A percentile compares a stretch with the other conserved stretches of the same genome.
Conservation (phyloP, 192 early-diverging fungal genomes). For the Coemansia sp. region DNA sequence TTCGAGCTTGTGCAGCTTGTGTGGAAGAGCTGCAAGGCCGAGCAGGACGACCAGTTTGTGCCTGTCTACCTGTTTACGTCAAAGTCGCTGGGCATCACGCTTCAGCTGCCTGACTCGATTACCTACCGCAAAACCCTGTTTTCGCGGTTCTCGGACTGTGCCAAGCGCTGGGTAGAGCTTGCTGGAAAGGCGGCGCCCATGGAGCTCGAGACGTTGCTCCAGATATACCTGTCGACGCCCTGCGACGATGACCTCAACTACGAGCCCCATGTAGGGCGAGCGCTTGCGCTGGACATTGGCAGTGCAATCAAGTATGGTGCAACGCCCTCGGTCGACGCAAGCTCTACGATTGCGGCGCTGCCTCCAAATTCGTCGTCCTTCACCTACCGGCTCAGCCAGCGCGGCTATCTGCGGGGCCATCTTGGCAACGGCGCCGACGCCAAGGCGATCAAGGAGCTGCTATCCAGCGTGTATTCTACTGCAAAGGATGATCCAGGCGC, state of each 20-base stretch:
- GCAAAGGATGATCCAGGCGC: slow-evolving; percentile 32
- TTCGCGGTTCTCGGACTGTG: slow-evolving; percentile 59
- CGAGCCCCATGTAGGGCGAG: slow-evolving; percentile 68
- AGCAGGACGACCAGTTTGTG: slow-evolving; percentile 76
- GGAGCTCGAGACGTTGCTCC: slow-evolving; percentile 68
- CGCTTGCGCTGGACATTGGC: slow-evolving; percentile 67
- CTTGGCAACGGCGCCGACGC: slow-evolving; percentile 28
- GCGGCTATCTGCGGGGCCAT: slow-evolving; percentile 40
- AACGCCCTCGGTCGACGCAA: slow-evolving; percentile 10
- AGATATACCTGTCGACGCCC: slow-evolving; percentile 68
- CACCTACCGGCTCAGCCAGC: slow-evolving; percentile 33
- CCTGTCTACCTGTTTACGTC: slow-evolving; percentile 72
- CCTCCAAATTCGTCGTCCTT: slow-evolving; percentile 47
- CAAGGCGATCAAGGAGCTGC: slow-evolving; percentile 26
- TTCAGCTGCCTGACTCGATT: slow-evolving; percentile 73
- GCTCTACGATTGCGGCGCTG: slow-evolving; percentile 4
- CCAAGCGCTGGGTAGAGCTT: slow-evolving; percentile 67
- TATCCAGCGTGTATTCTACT: slow-evolving; percentile 26
- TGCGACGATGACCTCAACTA: slow-evolving; percentile 58
- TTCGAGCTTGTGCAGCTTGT: slow-evolving; percentile 82
- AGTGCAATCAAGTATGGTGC: slow-evolving; percentile 26
- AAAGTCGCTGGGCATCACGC: slow-evolving; percentile 58
- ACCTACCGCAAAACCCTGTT: slow-evolving; percentile 69
- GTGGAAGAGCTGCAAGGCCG: slow-evolving; percentile 77
- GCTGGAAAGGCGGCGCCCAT: slow-evolving; percentile 64